phyloP scores from a whole-genome alignment of 2,329 filamentous ascomycete genomes.

The Xylariomycetidae sp. region DNA sequence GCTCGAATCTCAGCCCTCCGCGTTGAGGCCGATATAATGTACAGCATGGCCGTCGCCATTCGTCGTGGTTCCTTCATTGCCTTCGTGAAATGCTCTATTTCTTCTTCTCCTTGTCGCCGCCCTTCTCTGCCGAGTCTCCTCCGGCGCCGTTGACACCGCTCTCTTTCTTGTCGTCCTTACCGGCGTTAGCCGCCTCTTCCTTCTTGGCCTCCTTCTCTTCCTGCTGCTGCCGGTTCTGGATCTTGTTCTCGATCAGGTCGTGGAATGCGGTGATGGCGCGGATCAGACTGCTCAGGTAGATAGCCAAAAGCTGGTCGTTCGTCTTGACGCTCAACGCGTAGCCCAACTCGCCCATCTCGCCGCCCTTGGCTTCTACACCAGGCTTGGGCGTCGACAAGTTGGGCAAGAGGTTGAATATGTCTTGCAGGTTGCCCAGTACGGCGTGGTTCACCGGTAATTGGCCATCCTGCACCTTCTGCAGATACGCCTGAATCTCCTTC shows the following conservation, averaged over 20 bases:
- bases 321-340: constrained; percentile 98
- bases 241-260: constrained; percentile 99
- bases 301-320: constrained; percentile 97
- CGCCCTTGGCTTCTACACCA: constrained; percentile 50
- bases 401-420: constrained; percentile 96
- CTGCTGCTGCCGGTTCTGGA: constrained; percentile 94
- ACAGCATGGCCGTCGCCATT: constrained; percentile 11
- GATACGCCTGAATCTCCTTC: constrained; percentile 90
- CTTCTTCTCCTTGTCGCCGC: constrained; percentile 43
- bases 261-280: constrained; percentile 98
- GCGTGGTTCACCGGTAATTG: constrained; percentile 94
- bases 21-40: constrained; percentile 15
- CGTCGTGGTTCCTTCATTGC: constrained; percentile 5
- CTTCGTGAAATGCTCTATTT: constrained; percentile 23
- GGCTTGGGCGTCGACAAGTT: constrained; percentile 83
- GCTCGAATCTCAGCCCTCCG: constrained; percentile 6
- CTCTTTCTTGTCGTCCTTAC: constrained; percentile 55
- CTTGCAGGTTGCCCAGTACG: constrained; percentile 96
- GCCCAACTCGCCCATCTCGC: constrained; percentile 71
- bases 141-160: constrained; percentile 52
- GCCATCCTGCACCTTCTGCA: constrained; percentile 91
- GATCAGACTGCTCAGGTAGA: constrained; percentile 95
- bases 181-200: constrained; percentile 40
- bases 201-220: constrained; percentile 90
- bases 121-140: constrained; percentile 30